Percentiles rank a stretch among this genome's conserved stretches.
Evolutionary conservation across 371 early-diverging fungal species (phyloP).

Genomic region (Choanephora cucurbitarum): DNA sequence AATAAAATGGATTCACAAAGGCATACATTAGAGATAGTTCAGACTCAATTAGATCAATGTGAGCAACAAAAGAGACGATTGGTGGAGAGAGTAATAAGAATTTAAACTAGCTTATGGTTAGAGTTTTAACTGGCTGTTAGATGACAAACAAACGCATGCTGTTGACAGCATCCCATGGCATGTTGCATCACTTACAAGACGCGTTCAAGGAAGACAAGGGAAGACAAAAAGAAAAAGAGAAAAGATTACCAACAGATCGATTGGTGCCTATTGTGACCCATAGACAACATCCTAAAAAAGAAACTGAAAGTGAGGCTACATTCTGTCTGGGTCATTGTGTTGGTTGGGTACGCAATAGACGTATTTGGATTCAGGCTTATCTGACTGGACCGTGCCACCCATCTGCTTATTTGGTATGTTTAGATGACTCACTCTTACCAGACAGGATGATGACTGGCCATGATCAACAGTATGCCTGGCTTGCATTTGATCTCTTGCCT

Average conservation of each 20-base stretch:
- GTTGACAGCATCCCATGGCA: slow-evolving; percentile 10
- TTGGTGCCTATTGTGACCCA: background rate
- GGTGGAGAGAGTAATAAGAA: slow-evolving; percentile 4
- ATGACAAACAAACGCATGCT: slow-evolving; percentile 17
- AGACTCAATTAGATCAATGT: slow-evolving; percentile 9
- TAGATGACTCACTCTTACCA: slow-evolving; percentile 2
- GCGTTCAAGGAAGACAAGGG: slow-evolving; percentile 5
- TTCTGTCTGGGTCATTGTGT: slow-evolving; percentile 1
- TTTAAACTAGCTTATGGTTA: background rate
- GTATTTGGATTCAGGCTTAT: slow-evolving; percentile 19
- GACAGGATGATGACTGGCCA: slow-evolving; percentile 5
- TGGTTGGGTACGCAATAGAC: slow-evolving; percentile 13
- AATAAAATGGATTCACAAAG: slow-evolving; percentile 5
- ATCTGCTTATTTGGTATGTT: too few relatives aligned
- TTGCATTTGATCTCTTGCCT: slow-evolving; percentile 15
- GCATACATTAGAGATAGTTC: slow-evolving; percentile 10
- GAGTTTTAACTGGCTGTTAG: background rate
- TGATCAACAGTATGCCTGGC: background rate
- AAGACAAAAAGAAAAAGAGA: background rate
- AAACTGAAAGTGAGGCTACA: background rate
- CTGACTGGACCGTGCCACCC: background rate
- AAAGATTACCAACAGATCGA: background rate
- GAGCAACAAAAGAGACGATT: slow-evolving; percentile 1
- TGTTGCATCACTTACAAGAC: slow-evolving; percentile 12
- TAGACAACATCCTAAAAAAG: background rate